Evolutionary conservation across 2,329 filamentous ascomycete genomes (phyloP).

Genomic region (Tolypocladium paradoxum): DNA sequence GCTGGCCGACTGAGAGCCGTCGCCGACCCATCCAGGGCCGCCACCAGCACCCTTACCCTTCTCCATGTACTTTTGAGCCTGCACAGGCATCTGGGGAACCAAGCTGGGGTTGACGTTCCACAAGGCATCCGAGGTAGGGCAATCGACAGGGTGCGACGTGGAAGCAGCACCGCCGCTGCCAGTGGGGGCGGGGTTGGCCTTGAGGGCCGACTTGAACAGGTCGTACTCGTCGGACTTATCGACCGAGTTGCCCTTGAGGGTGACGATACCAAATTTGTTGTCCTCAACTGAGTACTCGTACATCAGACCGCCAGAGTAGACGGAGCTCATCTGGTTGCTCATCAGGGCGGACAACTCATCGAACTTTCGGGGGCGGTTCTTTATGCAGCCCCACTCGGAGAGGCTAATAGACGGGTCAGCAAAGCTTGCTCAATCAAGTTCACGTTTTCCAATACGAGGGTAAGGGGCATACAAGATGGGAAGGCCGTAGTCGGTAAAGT

Average conservation of each 20-base stretch:
- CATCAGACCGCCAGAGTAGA: conserved; percentile 92
- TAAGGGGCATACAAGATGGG: conserved; percentile 58
- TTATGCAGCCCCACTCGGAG: conserved; percentile 87
- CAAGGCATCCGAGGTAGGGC: conserved; percentile 35
- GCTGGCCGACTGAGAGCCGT: conserved; percentile 42
- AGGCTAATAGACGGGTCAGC: conserved; percentile 34
- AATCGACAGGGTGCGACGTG: conserved; percentile 34
- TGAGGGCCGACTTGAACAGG: conserved; percentile 37
- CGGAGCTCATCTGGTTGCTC: conserved; percentile 67
- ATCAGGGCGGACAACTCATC: conserved; percentile 72
- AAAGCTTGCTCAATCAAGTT: neutral
- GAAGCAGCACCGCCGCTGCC: conserved; percentile 38
- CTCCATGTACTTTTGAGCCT: conserved; percentile 43
- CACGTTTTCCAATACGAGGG: neutral
- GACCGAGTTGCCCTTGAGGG: conserved; percentile 45
- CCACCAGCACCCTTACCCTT: conserved; percentile 41
- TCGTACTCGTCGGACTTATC: conserved; percentile 51
- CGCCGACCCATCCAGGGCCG: conserved; percentile 41
- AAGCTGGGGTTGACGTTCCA: conserved; percentile 41
- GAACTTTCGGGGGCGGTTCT: conserved; percentile 65
- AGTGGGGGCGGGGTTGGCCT: conserved; percentile 36
- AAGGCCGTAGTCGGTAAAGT: conserved; percentile 76
- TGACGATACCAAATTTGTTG: conserved; percentile 71
- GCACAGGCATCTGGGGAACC: conserved; percentile 40
- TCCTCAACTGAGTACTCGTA: conserved; percentile 86